These are phyloP conservation scores for Colletotrichum sublineola DNA, from an alignment of 2,329 filamentous ascomycete genomes.

Conservation along the genomic window DNA sequence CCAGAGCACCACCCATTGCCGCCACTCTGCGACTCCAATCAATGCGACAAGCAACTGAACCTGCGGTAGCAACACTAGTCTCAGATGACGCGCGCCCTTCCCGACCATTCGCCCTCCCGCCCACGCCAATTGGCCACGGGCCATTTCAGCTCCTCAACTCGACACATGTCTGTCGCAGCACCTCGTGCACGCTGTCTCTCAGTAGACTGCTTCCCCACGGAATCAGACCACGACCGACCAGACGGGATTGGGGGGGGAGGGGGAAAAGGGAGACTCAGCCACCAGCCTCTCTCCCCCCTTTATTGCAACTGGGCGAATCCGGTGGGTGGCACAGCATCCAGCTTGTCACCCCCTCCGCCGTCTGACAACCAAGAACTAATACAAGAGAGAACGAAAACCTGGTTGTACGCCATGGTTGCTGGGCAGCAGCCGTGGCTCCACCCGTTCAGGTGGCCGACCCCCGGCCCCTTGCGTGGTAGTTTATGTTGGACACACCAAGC, in stretches of 20 bases:
- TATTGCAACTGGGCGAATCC: background rate
- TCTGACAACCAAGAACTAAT: background rate
- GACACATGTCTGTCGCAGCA: background rate
- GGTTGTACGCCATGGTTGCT: conserved; percentile 14
- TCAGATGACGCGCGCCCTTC: conserved; percentile 12
- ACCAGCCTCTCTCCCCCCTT: background rate
- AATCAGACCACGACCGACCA: background rate
- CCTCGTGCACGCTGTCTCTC: background rate
- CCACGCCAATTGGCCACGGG: background rate
- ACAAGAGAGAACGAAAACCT: background rate
- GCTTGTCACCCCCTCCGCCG: background rate
- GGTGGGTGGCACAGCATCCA: conserved; percentile 28
- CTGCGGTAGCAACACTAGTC: background rate
- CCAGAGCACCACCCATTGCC: too few relatives aligned
- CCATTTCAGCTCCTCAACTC: background rate
- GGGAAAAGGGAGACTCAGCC: background rate
- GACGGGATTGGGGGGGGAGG: background rate
- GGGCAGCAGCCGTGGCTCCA: conserved; percentile 23
- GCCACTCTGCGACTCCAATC: too few relatives aligned
- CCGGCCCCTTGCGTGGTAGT: too few relatives aligned
- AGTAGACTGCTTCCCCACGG: background rate
- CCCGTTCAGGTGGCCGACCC: background rate
- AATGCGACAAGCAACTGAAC: background rate
- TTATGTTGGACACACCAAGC: background rate
- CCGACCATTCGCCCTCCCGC: background rate